phyloP scores from a whole-genome alignment of 2,329 filamentous ascomycete genomes.

The Atkinsonella texensis region DNA sequence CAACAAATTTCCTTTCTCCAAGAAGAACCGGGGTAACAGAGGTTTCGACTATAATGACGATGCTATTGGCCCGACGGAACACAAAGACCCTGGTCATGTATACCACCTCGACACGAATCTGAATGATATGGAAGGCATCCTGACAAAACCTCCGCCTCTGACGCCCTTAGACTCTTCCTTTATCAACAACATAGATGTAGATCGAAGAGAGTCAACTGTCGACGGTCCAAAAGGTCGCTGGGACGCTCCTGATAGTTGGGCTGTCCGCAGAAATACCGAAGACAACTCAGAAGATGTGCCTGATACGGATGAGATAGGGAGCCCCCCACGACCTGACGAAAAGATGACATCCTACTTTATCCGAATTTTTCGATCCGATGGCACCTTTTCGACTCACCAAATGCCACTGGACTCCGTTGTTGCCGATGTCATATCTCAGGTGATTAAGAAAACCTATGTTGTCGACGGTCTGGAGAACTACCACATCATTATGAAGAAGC shows the following conservation, averaged over 20 bases:
- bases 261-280: constrained; percentile 63
- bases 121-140: constrained; percentile 81
- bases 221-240: constrained; percentile 49
- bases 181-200: constrained; percentile 31
- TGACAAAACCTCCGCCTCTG: constrained; percentile 57
- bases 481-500: constrained; percentile 88
- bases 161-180: constrained; percentile 55
- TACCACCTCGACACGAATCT: constrained; percentile 82
- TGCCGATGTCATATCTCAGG: constrained; percentile 73
- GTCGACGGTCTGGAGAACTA: constrained; percentile 88
- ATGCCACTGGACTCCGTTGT: constrained; percentile 76
- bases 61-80: constrained; percentile 47
- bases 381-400: constrained; percentile 86
- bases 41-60: constrained; percentile 43
- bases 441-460: constrained; percentile 89
- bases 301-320: constrained; percentile 57
- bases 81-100: constrained; percentile 45
- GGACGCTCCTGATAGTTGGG: constrained; percentile 96
- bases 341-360: constrained; percentile 76
- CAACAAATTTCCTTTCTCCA: constrained; percentile 51
- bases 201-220: constrained; percentile 23
- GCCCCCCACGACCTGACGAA: constrained; percentile 59
- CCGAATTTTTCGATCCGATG: constrained; percentile 86
- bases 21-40: constrained; percentile 37
- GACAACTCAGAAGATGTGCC: constrained; percentile 44